These are phyloP conservation scores for Bacidia gigantensis DNA, from an alignment of 495 filamentous ascomycete genomes.

Conservation along the genomic window DNA sequence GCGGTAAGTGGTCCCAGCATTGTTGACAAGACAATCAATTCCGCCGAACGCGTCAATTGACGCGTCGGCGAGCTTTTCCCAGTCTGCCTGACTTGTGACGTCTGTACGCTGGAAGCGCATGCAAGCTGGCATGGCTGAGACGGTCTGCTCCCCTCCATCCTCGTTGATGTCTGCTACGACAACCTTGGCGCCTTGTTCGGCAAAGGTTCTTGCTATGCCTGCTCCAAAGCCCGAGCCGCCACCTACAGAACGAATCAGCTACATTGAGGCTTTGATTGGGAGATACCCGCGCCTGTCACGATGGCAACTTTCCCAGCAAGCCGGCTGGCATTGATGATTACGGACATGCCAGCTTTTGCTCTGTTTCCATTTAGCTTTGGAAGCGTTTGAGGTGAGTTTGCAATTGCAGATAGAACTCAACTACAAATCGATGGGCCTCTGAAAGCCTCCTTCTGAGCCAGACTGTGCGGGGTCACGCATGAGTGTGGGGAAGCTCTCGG, in stretches of 20 bases:
- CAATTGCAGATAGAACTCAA: not conserved
- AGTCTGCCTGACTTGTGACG: constrained; percentile 37
- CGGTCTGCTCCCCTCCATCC: constrained; percentile 35
- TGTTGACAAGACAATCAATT: constrained; percentile 51
- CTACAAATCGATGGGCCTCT: not conserved
- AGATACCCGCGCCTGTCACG: constrained; percentile 20
- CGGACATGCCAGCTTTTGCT: constrained; percentile 1
- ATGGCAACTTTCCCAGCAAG: constrained; percentile 35
- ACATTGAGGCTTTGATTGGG: not conserved
- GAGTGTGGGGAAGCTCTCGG: not conserved
- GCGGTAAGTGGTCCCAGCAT: constrained; percentile 55
- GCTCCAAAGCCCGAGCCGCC: constrained; percentile 46
- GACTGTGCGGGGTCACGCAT: not conserved
- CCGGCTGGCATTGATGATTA: constrained; percentile 15
- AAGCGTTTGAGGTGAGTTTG: not conserved
- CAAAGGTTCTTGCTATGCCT: constrained; percentile 42
- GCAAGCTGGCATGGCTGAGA: constrained; percentile 25
- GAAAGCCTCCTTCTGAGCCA: too few relatives aligned
- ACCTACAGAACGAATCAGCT: constrained; percentile 22
- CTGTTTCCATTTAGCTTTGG: not conserved
- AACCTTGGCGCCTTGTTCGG: constrained; percentile 43
- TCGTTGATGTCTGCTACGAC: constrained; percentile 46
- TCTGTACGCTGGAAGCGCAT: constrained; percentile 36
- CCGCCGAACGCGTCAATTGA: constrained; percentile 36
- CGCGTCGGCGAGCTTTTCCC: constrained; percentile 32